A percentile compares a stretch with the other conserved stretches of the same genome.
Evolutionary conservation across 495 filamentous ascomycete genomes (phyloP).

Genomic region (Aspergillus kassunensis): DNA sequence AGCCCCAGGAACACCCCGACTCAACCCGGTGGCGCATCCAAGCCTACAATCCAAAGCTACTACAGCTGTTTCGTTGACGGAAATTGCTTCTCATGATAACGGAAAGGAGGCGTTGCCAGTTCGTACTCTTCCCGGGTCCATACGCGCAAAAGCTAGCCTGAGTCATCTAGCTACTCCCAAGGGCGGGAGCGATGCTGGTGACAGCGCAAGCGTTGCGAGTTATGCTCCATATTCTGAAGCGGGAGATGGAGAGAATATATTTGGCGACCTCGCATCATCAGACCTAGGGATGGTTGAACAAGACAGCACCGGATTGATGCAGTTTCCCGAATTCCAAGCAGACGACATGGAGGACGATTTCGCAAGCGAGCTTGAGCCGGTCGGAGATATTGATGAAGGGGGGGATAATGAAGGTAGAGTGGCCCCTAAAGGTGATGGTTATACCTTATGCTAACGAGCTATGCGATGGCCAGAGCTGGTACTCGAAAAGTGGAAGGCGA

Average conservation of each 20-base stretch:
- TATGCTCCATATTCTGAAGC: slow-evolving; percentile 69
- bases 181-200: slow-evolving; percentile 60
- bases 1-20: slow-evolving; percentile 15
- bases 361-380: slow-evolving; percentile 70
- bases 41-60: slow-evolving; percentile 70
- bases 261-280: slow-evolving; percentile 59
- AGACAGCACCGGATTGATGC: slow-evolving; percentile 32
- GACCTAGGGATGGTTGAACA: slow-evolving; percentile 18
- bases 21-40: slow-evolving; percentile 25
- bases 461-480: slow-evolving; percentile 49
- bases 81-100: slow-evolving; percentile 68
- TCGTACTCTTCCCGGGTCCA: slow-evolving; percentile 32
- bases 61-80: slow-evolving; percentile 74
- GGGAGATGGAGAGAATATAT: slow-evolving; percentile 76
- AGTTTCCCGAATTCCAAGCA: slow-evolving; percentile 51
- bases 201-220: slow-evolving; percentile 80
- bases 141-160: slow-evolving; percentile 40
- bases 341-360: slow-evolving; percentile 60
- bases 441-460: slow-evolving; percentile 5
- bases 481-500: slow-evolving; percentile 72
- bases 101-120: slow-evolving; percentile 52
- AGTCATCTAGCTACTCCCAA: slow-evolving; percentile 44
- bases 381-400: slow-evolving; percentile 60
- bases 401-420: slow-evolving; percentile 63
- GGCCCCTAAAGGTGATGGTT: neutral